A percentile compares a stretch with the other conserved stretches of the same genome.
Evolutionary conservation across 208 protist species (phyloP).

Genomic region (Acanthamoeba triangularis): DNA sequence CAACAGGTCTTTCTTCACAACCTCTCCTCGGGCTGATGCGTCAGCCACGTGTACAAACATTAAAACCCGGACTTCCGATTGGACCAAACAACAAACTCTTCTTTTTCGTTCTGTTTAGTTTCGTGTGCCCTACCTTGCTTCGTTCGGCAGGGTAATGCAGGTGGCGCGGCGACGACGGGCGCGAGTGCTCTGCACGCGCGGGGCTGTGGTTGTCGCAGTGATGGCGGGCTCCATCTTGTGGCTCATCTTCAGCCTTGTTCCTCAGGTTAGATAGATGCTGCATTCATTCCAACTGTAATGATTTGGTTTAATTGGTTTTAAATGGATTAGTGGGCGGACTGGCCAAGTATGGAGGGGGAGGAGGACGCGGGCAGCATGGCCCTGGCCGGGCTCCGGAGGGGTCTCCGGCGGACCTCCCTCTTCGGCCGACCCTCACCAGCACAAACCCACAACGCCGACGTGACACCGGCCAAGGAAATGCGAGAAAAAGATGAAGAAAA

Average conservation of each 20-base stretch:
- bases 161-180: not conserved
- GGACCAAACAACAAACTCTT: too few species aligned
- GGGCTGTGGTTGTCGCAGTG: not conserved
- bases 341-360: not conserved
- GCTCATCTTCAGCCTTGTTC: not conserved
- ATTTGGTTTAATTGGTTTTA: not conserved
- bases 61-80: not conserved
- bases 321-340: not conserved
- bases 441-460: too few species aligned
- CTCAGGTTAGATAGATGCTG: not conserved
- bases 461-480: not conserved
- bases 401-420: too few species aligned
- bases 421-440: too few species aligned
- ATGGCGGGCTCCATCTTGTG: not conserved
- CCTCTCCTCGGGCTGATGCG: not conserved
- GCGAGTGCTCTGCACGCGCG: not conserved
- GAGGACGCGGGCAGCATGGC: not conserved
- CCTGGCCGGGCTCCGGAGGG: not conserved
- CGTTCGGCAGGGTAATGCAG: not conserved
- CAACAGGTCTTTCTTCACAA: constrained; percentile 20
- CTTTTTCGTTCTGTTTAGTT: too few species aligned
- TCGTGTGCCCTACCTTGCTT: too few species aligned
- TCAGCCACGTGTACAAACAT: not conserved
- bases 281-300: not conserved
- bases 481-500: not conserved